Evolutionary conservation across 1,284 basidiomycete species (phyloP).

Genomic region (Meira miltonrushii): DNA sequence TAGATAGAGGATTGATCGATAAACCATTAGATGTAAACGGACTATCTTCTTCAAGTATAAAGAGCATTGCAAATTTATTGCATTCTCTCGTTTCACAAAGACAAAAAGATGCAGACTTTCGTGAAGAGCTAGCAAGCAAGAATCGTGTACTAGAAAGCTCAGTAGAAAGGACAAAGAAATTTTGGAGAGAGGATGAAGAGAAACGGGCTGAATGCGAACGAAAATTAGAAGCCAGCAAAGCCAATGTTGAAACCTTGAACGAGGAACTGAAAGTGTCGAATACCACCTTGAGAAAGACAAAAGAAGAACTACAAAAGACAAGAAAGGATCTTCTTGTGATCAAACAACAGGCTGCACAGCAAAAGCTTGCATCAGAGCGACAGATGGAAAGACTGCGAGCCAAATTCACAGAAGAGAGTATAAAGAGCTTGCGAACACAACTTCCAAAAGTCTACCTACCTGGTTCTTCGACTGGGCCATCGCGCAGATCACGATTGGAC

Average conservation of each 20-base stretch:
- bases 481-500: conserved; percentile 22
- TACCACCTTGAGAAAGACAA: conserved; percentile 26
- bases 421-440: conserved; percentile 24
- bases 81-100: conserved; percentile 35
- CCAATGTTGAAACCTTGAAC: conserved; percentile 12
- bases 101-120: conserved; percentile 33
- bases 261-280: conserved; percentile 23
- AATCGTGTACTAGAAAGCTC: conserved; percentile 24
- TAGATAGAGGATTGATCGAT: conserved; percentile 30
- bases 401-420: conserved; percentile 32
- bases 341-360: conserved; percentile 30
- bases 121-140: conserved; percentile 30
- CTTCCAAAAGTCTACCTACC: conserved; percentile 31
- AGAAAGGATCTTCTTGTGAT: conserved; percentile 25
- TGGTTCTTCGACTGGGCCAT: conserved; percentile 9
- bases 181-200: conserved; percentile 26
- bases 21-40: conserved; percentile 23
- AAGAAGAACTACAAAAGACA: conserved; percentile 26
- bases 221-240: conserved; percentile 26
- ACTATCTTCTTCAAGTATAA: conserved; percentile 18
- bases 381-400: conserved; percentile 25
- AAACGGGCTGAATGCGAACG: conserved; percentile 24
- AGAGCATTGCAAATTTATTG: conserved; percentile 24
- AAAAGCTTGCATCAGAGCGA: conserved; percentile 26
- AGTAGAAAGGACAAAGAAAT: conserved; percentile 25